Evolutionary conservation across 305 asterid genomes (phyloP), one percentile per base, ranked within the genome.

Genomic region (Fraxinus baroniana): DNA sequence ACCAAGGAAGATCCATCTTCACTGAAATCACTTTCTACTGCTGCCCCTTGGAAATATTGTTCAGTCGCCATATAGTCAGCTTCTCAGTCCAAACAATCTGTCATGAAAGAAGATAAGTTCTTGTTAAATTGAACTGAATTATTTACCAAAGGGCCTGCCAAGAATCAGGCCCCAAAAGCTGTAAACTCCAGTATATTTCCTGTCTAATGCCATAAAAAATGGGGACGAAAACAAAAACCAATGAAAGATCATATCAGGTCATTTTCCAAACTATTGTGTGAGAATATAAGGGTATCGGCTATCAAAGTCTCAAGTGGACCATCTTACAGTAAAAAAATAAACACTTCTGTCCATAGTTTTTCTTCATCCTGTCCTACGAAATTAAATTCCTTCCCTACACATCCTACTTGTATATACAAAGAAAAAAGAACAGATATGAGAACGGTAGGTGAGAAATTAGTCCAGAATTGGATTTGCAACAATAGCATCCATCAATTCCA

Each of bases 1-100:
- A 80, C 62, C 17, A 80, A 70, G 80, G 89, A 85, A 57, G 39
- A 75, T 17, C 79, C 81, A 35, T 72, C 82, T 73, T 79, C 82
- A 49, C 18, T 44, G 52, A 76, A 66, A 60, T 78, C 78, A 46
- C 74, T 82, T 52, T 77, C 84, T 32, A 60, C 78, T 7, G 81
- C 75, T 41, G 84, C 81, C 78, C 68, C 88, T 87, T 46, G 87
- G 36, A 64, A 44, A 72, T 85, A 83, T 39, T 79, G 86, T 60
- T 86, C 92, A 90, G 89, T 89, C 8, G 83, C 83, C 84, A 70
- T 80, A 4, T 26, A 3, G 17, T 41, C 77, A 74, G 72, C 78
- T 36, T 55, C 26, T 12, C 44, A 78, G 44, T 60, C 8, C 41
- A 6, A 2, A 74, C 13, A 30, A 75, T 81, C 85, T 73, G 83